A percentile compares a stretch with the other conserved stretches of the same genome.
Conservation (phyloP, 495 filamentous ascomycete genomes). For the Parathielavia hyrcaniae region DNA sequence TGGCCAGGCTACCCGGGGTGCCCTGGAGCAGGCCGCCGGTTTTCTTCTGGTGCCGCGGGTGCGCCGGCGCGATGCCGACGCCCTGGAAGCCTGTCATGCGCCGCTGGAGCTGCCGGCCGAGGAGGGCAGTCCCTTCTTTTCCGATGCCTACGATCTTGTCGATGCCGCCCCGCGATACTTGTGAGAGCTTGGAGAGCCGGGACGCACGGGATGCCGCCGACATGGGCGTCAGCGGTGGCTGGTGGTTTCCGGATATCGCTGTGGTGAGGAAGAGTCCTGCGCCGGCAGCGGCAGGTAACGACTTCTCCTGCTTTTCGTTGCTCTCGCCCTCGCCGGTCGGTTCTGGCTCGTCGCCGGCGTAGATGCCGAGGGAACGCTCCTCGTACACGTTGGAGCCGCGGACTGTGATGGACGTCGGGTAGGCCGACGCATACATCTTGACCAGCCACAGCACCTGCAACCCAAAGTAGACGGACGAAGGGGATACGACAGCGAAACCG, state of each 20-base stretch:
- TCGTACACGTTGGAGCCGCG: conserved; percentile 61
- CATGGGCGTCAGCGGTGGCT: conserved; percentile 6
- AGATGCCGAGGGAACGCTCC: conserved; percentile 65
- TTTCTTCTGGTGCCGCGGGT: background rate
- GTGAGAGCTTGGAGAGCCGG: background rate
- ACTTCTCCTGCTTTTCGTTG: conserved; percentile 8
- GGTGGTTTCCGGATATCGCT: background rate
- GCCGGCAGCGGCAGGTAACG: background rate
- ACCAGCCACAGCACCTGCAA: conserved; percentile 76
- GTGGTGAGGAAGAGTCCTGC: background rate
- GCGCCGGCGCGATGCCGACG: conserved; percentile 1
- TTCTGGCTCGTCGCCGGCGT: conserved; percentile 42
- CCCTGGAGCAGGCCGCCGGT: background rate
- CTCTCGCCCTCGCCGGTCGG: conserved; percentile 12
- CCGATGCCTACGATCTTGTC: conserved; percentile 29
- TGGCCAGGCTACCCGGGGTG: background rate
- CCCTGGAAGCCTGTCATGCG: conserved; percentile 17
- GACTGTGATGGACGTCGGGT: conserved; percentile 69
- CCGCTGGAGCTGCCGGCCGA: conserved; percentile 59
- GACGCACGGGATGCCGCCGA: conserved; percentile 28
- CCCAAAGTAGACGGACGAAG: conserved; percentile 62
- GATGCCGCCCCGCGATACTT: conserved; percentile 2
- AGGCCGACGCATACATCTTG: conserved; percentile 87
- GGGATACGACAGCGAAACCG: conserved; percentile 76
- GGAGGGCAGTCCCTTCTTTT: conserved; percentile 28